These are phyloP conservation scores for Trichoderma sp. DNA, from an alignment of 2,329 filamentous ascomycete species.

Conservation along the genomic window DNA sequence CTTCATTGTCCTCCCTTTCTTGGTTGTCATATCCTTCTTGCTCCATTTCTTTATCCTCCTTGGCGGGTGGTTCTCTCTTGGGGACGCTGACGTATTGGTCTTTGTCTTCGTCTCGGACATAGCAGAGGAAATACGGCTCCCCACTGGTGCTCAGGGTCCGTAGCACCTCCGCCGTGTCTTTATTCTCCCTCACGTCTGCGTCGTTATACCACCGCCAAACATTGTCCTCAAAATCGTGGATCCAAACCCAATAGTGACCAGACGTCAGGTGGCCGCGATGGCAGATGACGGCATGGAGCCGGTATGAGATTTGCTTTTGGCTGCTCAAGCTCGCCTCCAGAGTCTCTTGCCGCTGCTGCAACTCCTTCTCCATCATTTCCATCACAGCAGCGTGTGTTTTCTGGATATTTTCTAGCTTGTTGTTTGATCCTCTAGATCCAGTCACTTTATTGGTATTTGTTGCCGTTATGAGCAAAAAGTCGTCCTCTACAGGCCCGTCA, in stretches of 20 bases:
- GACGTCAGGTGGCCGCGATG: slow-evolving; percentile 71
- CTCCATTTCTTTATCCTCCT: slow-evolving; percentile 16
- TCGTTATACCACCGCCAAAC: slow-evolving; percentile 97
- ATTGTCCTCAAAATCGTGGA: slow-evolving; percentile 77
- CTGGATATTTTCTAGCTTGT: slow-evolving; percentile 22
- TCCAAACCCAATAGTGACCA: slow-evolving; percentile 97
- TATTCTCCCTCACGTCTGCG: slow-evolving; percentile 67
- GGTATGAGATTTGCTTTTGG: slow-evolving; percentile 67
- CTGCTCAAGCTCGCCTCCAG: slow-evolving; percentile 40
- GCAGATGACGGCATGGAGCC: slow-evolving; percentile 88
- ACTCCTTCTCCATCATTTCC: slow-evolving; percentile 47
- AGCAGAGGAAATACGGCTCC: slow-evolving; percentile 80
- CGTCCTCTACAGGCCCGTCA: slow-evolving; percentile 38
- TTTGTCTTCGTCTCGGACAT: slow-evolving; percentile 67
- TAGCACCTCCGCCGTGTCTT: slow-evolving; percentile 66
- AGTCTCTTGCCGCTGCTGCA: slow-evolving; percentile 29
- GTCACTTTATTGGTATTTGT: neutral
- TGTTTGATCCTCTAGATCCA: neutral
- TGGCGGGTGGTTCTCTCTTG: slow-evolving; percentile 32
- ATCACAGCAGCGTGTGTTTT: slow-evolving; percentile 31
- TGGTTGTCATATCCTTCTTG: neutral
- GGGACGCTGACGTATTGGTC: slow-evolving; percentile 50
- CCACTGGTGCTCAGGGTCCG: slow-evolving; percentile 63
- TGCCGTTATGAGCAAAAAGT: slow-evolving; percentile 32
- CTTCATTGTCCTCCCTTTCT: neutral